Conservation (phyloP, 495 filamentous ascomycete species). For the Aspergillus leporis region DNA sequence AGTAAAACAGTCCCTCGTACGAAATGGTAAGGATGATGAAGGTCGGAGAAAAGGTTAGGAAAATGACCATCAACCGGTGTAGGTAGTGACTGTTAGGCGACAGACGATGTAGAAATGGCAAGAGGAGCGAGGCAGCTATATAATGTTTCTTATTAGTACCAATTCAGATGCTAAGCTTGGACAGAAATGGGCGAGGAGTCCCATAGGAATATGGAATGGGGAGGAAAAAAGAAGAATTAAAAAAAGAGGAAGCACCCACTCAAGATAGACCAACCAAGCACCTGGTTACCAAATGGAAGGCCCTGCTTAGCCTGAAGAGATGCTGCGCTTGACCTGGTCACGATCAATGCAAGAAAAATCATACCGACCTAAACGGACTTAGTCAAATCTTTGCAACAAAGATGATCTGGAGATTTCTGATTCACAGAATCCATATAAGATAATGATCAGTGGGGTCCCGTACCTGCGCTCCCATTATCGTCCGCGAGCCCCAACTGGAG, state of each 20-base stretch:
- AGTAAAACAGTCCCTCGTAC: conserved; percentile 96
- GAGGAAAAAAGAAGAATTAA: background rate
- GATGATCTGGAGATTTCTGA: background rate
- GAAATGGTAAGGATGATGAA: conserved; percentile 98
- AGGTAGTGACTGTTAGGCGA: conserved; percentile 86
- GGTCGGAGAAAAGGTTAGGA: conserved; percentile 87
- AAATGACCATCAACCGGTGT: conserved; percentile 84
- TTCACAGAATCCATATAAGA: background rate
- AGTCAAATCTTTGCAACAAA: conserved; percentile 4
- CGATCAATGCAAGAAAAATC: conserved; percentile 76
- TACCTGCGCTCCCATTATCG: conserved; percentile 60
- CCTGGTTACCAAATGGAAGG: conserved; percentile 85
- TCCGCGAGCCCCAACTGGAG: conserved; percentile 47
- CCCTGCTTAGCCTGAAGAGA: conserved; percentile 86
- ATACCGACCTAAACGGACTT: conserved; percentile 63
- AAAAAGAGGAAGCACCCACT: conserved; percentile 56
- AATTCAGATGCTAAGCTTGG: background rate
- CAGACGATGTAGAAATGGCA: conserved; percentile 79
- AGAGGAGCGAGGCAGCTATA: conserved; percentile 69
- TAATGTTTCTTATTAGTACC: conserved; percentile 9
- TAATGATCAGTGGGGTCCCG: conserved; percentile 6
- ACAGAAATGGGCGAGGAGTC: background rate
- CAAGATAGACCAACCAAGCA: conserved; percentile 82
- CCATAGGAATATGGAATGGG: background rate
- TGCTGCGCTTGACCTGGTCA: conserved; percentile 78